A percentile compares a stretch with the other conserved stretches of the same genome.
These are phyloP conservation scores for Cercospora janseana DNA, from an alignment of 2,329 filamentous ascomycete genomes.

Conservation along the genomic window DNA sequence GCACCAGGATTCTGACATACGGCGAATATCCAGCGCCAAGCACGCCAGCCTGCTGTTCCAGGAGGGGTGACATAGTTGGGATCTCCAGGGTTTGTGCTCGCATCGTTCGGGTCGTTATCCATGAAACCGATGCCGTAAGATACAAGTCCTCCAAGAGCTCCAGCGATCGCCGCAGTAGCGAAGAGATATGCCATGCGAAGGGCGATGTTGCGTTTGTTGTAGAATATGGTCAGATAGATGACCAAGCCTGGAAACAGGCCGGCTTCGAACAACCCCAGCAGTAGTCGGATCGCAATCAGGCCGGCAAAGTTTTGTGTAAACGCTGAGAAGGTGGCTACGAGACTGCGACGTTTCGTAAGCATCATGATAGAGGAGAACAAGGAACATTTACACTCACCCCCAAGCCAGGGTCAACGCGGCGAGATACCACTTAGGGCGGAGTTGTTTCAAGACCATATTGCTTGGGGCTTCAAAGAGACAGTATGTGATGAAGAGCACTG, in stretches of 20 bases:
- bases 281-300: conserved; percentile 15
- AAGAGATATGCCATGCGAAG: conserved; percentile 71
- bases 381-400: not conserved
- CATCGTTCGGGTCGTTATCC: conserved; percentile 42
- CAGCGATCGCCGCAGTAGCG: conserved; percentile 66
- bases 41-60: conserved; percentile 35
- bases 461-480: conserved; percentile 15
- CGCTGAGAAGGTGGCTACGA: conserved; percentile 17
- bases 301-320: conserved; percentile 12
- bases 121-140: conserved; percentile 71
- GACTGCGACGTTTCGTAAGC: not conserved
- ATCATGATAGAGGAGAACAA: not conserved
- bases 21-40: conserved; percentile 67
- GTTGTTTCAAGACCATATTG: conserved; percentile 20
- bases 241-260: conserved; percentile 21
- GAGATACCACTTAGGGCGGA: conserved; percentile 15
- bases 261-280: conserved; percentile 21
- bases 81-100: not conserved
- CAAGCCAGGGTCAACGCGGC: conserved; percentile 12
- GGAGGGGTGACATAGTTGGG: not conserved
- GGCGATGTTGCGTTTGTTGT: conserved; percentile 68
- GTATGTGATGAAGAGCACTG: conserved; percentile 26
- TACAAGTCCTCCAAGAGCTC: conserved; percentile 68
- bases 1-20: conserved; percentile 37
- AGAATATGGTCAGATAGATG: conserved; percentile 69